Percentiles rank a stretch among this genome's conserved stretches.
phyloP scores from a whole-genome alignment of 352 stramenopile genomes.

The Globisporangium recalcitrans region DNA sequence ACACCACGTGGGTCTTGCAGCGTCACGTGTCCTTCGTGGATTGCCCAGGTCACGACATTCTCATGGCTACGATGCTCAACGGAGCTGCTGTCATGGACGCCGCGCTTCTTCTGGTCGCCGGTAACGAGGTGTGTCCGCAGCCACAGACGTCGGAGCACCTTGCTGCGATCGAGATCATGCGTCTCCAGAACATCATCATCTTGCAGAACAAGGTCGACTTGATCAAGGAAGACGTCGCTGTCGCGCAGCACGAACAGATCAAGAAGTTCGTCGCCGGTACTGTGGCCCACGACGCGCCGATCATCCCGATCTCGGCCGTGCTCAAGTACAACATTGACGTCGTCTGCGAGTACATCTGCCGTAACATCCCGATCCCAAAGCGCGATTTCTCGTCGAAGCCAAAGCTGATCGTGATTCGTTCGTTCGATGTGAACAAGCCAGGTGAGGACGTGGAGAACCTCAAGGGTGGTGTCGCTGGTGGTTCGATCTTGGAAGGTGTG shows the following conservation, averaged over 20 bases:
- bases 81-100: constrained; percentile 99
- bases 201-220: constrained; percentile 99
- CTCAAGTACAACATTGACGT: constrained; percentile 99
- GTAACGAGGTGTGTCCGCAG: constrained; percentile 98
- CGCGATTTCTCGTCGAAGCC: constrained; percentile 97
- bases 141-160: constrained; percentile 99
- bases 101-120: constrained; percentile 96
- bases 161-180: constrained; percentile 99
- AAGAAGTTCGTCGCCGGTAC: constrained; percentile 89
- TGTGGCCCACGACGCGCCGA: constrained; percentile 95
- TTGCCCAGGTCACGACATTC: constrained; percentile 99
- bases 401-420: constrained; percentile 99
- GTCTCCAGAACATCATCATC: constrained; percentile 99
- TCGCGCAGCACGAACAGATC: constrained; percentile 97
- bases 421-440: constrained; percentile 99
- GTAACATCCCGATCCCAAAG: constrained; percentile 97
- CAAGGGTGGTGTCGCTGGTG: constrained; percentile 89
- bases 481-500: constrained; percentile 96
- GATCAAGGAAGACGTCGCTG: constrained; percentile 97
- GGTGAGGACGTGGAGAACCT: constrained; percentile 98
- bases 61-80: constrained; percentile 99
- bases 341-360: constrained; percentile 99
- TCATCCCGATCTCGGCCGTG: constrained; percentile 99
- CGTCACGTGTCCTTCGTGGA: constrained; percentile 99
- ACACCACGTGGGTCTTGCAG: constrained; percentile 88